Conservation (phyloP, 352 stramenopile genomes). For the Phytophthora megakarya region DNA sequence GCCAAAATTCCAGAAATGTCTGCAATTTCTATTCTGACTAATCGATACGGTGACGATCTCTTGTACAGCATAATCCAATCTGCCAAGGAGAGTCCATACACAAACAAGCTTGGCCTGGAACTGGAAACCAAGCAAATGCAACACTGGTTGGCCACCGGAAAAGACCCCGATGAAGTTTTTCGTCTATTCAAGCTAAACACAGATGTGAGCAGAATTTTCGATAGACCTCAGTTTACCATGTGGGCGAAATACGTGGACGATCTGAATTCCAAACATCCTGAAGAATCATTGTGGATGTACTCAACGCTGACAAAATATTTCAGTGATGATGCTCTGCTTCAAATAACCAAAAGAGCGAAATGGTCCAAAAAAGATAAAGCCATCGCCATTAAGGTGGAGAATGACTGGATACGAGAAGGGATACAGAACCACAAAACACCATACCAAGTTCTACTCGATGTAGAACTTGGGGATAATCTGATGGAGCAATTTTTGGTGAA, state of each 20-base stretch:
- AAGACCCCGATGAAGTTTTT: too few species aligned
- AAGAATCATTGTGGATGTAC: too few species aligned
- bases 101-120: not conserved
- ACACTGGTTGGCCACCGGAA: not conserved
- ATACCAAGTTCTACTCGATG: not conserved
- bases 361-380: not conserved
- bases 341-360: not conserved
- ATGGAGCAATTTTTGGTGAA: not conserved
- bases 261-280: not conserved
- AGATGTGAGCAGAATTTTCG: not conserved
- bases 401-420: not conserved
- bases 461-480: not conserved
- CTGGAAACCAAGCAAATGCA: not conserved
- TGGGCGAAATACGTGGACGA: too few species aligned
- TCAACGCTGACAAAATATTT: not conserved
- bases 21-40: not conserved
- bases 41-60: not conserved
- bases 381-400: not conserved
- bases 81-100: not conserved
- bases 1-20: not conserved
- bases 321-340: not conserved
- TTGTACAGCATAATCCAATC: not conserved
- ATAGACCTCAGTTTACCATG: not conserved
- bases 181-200: not conserved
- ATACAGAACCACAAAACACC: not conserved